phyloP scores from a whole-genome alignment of 2,329 filamentous ascomycete genomes.

The Arthrocladium fulminans region DNA sequence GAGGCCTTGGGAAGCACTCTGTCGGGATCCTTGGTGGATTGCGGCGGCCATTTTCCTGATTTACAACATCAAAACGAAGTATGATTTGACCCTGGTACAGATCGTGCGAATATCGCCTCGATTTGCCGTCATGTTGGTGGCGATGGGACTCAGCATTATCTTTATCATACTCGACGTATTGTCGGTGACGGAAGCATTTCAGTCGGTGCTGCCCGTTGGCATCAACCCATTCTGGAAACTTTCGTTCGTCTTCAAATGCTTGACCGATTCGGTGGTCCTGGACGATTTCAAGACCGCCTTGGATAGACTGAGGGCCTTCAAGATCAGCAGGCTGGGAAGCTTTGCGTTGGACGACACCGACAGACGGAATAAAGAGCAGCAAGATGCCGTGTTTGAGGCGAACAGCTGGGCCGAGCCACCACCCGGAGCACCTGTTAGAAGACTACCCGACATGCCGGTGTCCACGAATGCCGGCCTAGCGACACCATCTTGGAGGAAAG shows the following conservation, averaged over 20 bases:
- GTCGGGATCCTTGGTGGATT: constrained; percentile 55
- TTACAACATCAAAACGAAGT: constrained; percentile 50
- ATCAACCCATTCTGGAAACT: constrained; percentile 58
- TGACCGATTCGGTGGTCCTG: constrained; percentile 51
- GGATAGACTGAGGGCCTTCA: constrained; percentile 26
- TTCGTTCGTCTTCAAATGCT: constrained; percentile 51
- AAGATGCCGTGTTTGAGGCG: constrained; percentile 13
- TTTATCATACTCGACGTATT: constrained; percentile 56
- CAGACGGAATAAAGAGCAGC: constrained; percentile 16
- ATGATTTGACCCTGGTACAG: constrained; percentile 49
- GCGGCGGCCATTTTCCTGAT: constrained; percentile 46
- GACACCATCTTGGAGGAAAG: constrained; percentile 12
- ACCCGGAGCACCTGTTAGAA: constrained; percentile 10
- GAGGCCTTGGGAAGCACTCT: constrained; percentile 47
- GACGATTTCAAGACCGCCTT: constrained; percentile 53
- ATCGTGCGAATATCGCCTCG: constrained; percentile 54
- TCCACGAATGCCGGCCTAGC: constrained; percentile 10
- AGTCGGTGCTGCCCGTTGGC: constrained; percentile 38
- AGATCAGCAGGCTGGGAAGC: constrained; percentile 22
- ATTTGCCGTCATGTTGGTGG: constrained; percentile 53
- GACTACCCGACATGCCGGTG: constrained; percentile 10
- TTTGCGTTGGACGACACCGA: constrained; percentile 21
- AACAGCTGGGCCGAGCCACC: constrained; percentile 20
- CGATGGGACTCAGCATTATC: constrained; percentile 52
- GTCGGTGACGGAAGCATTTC: constrained; percentile 47